phyloP scores from a whole-genome alignment of 164 flowering plant species.

The Vitis riparia region DNA sequence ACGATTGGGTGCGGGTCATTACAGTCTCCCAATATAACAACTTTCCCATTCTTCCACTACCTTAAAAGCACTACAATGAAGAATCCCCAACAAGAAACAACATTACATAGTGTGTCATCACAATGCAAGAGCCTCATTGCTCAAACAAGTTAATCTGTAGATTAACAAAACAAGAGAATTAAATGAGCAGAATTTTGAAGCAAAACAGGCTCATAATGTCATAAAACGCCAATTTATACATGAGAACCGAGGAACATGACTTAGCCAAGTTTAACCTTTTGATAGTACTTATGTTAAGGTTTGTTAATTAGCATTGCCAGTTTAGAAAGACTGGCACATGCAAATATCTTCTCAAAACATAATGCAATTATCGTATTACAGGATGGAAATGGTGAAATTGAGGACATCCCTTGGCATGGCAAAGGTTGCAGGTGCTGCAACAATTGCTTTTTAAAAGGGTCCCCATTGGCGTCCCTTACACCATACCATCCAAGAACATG shows the following conservation, averaged over 20 bases:
- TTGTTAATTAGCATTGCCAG: no score
- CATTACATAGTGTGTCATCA: not conserved
- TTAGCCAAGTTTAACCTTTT: not conserved
- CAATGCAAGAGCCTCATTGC: not conserved
- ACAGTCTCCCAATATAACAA: constrained; percentile 58
- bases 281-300: no score
- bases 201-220: no score
- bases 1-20: no score
- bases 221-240: not conserved
- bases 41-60: constrained; percentile 80
- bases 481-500: not conserved
- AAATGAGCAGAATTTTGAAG: no score
- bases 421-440: constrained; percentile 28
- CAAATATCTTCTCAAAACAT: no score
- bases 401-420: constrained; percentile 16
- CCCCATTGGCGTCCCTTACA: constrained; percentile 19
- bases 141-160: no score
- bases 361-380: not conserved
- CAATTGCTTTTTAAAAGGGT: constrained; percentile 31
- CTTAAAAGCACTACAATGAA: constrained; percentile 59
- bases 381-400: constrained; percentile 20
- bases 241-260: not conserved
- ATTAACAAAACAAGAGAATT: no score
- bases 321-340: no score
- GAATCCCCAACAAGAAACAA: constrained; percentile 4